These are phyloP conservation scores for Teratosphaeria viscida DNA, from an alignment of 2,329 filamentous ascomycete genomes.

Conservation along the genomic window DNA sequence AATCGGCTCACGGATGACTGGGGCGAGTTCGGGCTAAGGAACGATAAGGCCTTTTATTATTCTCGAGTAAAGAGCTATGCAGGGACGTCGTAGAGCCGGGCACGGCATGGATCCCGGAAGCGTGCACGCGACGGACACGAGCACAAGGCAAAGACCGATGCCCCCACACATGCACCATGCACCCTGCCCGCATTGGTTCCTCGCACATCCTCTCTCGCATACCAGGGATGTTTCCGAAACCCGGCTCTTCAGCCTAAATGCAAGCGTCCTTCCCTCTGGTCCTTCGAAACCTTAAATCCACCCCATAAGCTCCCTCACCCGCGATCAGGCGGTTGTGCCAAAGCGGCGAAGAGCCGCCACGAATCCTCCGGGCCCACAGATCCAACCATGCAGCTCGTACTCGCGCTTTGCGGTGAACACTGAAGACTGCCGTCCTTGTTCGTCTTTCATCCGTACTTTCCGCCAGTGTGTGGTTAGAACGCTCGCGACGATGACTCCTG, in stretches of 20 bases:
- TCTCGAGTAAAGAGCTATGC: slow-evolving; percentile 48
- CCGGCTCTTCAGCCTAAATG: background rate
- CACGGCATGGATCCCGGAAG: background rate
- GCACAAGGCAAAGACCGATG: no score
- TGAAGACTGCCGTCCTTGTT: background rate
- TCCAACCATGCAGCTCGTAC: background rate
- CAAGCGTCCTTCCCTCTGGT: background rate
- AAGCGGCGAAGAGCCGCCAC: background rate
- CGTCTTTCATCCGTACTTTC: no score
- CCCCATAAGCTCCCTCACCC: background rate
- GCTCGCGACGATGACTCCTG: no score
- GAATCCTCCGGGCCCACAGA: background rate
- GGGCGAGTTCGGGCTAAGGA: slow-evolving; percentile 63
- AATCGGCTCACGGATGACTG: slow-evolving; percentile 84
- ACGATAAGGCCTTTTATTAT: slow-evolving; percentile 53
- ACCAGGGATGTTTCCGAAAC: background rate
- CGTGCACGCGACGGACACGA: background rate
- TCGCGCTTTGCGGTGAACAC: no score
- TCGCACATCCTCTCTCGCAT: background rate
- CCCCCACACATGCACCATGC: no score
- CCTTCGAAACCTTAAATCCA: background rate
- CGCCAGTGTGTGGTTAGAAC: no score
- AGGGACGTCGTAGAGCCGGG: background rate
- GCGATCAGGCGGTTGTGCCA: background rate
- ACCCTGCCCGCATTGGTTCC: background rate